A percentile compares a stretch with the other conserved stretches of the same genome.
Evolutionary conservation across 805 yeast species (phyloP).

Genomic region (Lachancea sp.): DNA sequence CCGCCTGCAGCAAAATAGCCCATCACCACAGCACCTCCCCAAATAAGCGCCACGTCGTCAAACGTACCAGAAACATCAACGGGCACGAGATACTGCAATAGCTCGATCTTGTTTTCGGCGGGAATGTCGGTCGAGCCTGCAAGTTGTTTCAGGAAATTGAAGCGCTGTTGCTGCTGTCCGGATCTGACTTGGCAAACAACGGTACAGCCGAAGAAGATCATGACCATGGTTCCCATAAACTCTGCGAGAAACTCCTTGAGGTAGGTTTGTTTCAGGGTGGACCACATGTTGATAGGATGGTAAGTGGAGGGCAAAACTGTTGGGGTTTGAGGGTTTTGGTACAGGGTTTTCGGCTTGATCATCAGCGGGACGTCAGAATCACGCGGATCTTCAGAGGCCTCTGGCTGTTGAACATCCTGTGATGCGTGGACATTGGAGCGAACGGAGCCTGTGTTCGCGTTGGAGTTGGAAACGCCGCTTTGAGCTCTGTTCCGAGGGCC

Average conservation of each 20-base stretch:
- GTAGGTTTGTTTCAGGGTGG: conserved; percentile 30
- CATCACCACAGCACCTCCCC: conserved; percentile 50
- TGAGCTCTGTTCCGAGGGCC: conserved; percentile 8
- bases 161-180: conserved; percentile 28
- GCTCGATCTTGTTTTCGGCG: conserved; percentile 4
- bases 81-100: conserved; percentile 15
- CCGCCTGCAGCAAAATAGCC: conserved; percentile 50
- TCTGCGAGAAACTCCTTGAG: conserved; percentile 47
- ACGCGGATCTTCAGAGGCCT: conserved; percentile 7
- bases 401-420: conserved; percentile 3
- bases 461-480: conserved; percentile 6
- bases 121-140: conserved; percentile 12
- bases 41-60: conserved; percentile 40
- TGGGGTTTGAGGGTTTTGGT: conserved; percentile 35
- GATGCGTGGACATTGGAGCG: conserved; percentile 2
- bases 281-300: conserved; percentile 34
- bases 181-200: conserved; percentile 41
- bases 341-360: conserved; percentile 34
- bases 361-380: conserved; percentile 25
- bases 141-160: conserved; percentile 10
- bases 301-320: conserved; percentile 34
- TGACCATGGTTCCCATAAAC: conserved; percentile 43
- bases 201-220: conserved; percentile 44
- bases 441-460: conserved; percentile 4
- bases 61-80: conserved; percentile 36